These are phyloP conservation scores for Suillus discolor DNA, from an alignment of 768 basidiomycete genomes.

Conservation along the genomic window DNA sequence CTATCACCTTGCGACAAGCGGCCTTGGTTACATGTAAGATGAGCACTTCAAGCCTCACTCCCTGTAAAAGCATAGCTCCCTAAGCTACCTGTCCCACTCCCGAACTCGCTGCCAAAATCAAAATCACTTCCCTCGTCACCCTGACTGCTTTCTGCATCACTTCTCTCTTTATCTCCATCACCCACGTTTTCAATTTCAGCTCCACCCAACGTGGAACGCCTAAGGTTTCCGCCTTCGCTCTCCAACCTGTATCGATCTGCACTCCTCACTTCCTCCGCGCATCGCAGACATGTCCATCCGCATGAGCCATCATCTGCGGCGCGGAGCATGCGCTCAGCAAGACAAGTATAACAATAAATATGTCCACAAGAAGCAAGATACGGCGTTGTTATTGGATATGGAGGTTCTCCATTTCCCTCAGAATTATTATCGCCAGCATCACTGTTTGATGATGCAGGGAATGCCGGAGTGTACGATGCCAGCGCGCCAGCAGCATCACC, in stretches of 20 bases:
- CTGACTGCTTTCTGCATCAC: conserved; percentile 16
- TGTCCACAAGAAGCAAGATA: conserved; percentile 86
- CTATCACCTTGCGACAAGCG: background rate
- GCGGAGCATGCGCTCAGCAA: conserved; percentile 80
- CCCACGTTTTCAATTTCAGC: conserved; percentile 34
- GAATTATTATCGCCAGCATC: background rate
- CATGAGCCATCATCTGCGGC: conserved; percentile 61
- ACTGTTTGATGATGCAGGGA: conserved; percentile 15
- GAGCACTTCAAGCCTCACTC: background rate
- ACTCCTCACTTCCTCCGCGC: conserved; percentile 62
- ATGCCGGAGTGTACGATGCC: conserved; percentile 32
- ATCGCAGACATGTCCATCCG: conserved; percentile 86
- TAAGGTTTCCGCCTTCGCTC: conserved; percentile 24
- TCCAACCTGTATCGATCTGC: conserved; percentile 51
- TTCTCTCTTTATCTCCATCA: conserved; percentile 29
- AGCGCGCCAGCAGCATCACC: conserved; percentile 56
- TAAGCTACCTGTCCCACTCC: conserved; percentile 39
- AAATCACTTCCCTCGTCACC: conserved; percentile 50
- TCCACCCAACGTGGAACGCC: conserved; percentile 36
- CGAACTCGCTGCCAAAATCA: conserved; percentile 55
- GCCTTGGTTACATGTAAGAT: background rate
- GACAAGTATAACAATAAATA: conserved; percentile 91
- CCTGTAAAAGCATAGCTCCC: conserved; percentile 6
- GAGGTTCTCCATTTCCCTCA: conserved; percentile 40
- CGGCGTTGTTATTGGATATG: conserved; percentile 76